These are phyloP conservation scores for Carex scoparia DNA, from an alignment of 176 grass and related monocot species.

Conservation along the genomic window DNA sequence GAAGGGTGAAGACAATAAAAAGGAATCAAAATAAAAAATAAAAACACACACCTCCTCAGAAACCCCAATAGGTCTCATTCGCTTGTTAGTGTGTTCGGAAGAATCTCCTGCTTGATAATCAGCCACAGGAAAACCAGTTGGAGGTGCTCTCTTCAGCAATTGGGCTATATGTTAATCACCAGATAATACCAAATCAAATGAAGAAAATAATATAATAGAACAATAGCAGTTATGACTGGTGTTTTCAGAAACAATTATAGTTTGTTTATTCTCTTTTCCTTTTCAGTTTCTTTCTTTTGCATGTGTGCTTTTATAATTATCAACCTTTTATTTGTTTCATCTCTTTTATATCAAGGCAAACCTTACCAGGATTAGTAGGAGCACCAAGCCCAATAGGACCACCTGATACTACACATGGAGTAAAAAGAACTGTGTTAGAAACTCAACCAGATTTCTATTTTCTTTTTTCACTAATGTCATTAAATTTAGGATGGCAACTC, in stretches of 20 bases:
- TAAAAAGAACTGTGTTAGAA: background rate
- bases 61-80: slow-evolving; percentile 84
- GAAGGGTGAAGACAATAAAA: background rate
- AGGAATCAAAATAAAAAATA: background rate
- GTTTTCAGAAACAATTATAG: background rate
- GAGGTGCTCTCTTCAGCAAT: slow-evolving; percentile 80
- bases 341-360: background rate
- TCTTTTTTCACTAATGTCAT: background rate
- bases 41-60: slow-evolving; percentile 68
- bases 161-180: slow-evolving; percentile 43
- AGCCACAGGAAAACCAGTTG: slow-evolving; percentile 56
- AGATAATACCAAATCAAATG: background rate
- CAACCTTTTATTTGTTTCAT: background rate
- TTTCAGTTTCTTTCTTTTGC: background rate
- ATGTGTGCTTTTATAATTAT: background rate
- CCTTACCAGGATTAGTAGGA: slow-evolving; percentile 27
- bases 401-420: slow-evolving; percentile 10
- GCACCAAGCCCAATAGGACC: slow-evolving; percentile 24
- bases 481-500: background rate
- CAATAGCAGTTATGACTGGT: background rate
- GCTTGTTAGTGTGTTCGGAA: slow-evolving; percentile 81
- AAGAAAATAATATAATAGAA: slow-evolving; percentile 10
- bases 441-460: background rate
- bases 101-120: slow-evolving; percentile 82
- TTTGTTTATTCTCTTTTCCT: background rate